A percentile compares a stretch with the other conserved stretches of the same genome.
Evolutionary conservation across 2,329 filamentous ascomycete genomes (phyloP).

Genomic region (Fusarium mexicanum): DNA sequence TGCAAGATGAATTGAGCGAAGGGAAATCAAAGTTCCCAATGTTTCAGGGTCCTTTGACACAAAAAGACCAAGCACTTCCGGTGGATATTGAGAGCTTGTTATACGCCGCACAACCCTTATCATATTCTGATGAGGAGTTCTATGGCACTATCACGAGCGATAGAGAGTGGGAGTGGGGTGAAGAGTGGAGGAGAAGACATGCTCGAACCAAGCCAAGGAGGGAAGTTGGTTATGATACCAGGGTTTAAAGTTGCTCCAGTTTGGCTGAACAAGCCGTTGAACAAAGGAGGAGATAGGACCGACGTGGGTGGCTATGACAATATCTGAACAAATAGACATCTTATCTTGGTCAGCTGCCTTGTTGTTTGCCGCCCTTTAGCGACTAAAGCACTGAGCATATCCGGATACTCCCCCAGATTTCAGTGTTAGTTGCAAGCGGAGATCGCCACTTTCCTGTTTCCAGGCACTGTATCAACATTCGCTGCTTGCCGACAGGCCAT

Average conservation of each 20-base stretch:
- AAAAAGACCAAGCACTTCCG: background rate
- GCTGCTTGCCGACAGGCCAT: conserved; percentile 26
- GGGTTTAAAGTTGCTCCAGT: background rate
- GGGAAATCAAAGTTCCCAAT: background rate
- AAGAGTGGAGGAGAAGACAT: conserved; percentile 11
- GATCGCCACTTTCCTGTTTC: conserved; percentile 47
- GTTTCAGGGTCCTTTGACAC: background rate
- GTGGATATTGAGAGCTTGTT: background rate
- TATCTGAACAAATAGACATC: background rate
- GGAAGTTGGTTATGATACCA: conserved; percentile 7
- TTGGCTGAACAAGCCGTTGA: background rate
- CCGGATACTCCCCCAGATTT: conserved; percentile 19
- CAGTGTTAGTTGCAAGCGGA: conserved; percentile 39
- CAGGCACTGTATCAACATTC: conserved; percentile 11
- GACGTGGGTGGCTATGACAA: background rate
- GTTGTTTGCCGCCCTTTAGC: conserved; percentile 24
- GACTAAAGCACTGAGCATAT: conserved; percentile 18
- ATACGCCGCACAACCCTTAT: conserved; percentile 22
- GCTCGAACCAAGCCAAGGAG: conserved; percentile 24
- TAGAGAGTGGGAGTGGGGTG: conserved; percentile 23
- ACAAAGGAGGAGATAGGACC: background rate
- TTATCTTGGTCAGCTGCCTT: conserved; percentile 26
- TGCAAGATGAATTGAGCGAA: background rate
- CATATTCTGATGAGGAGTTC: conserved; percentile 16
- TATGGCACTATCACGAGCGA: conserved; percentile 21